phyloP scores from a whole-genome alignment of 2,329 filamentous ascomycete species.

The Aureobasidium sp. region DNA sequence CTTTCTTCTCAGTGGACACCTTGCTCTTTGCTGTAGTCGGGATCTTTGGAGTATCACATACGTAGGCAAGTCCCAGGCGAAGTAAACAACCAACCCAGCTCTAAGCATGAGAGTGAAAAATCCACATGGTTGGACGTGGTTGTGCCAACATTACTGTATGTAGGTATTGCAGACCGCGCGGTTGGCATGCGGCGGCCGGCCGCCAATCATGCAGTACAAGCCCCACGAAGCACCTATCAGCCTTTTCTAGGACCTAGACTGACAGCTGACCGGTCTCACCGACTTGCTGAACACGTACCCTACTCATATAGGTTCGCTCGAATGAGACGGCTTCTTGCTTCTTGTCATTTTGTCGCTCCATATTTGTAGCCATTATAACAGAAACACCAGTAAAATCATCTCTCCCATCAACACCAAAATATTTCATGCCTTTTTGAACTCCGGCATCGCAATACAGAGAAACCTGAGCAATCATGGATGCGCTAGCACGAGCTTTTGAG shows the following conservation, averaged over 20 bases:
- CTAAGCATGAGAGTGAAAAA: not conserved
- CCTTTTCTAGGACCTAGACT: not conserved
- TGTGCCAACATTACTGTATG: too few relatives aligned
- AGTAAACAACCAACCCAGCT: not conserved
- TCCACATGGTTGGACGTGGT: not conserved
- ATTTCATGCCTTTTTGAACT: not conserved
- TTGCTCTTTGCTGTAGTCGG: too few relatives aligned
- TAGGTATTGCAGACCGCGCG: not conserved
- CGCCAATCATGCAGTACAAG: conserved; percentile 3
- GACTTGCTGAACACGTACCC: not conserved
- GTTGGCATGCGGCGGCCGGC: not conserved
- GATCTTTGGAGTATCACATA: too few relatives aligned
- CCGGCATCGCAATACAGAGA: too few relatives aligned
- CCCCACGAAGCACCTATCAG: not conserved
- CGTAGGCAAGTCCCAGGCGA: not conserved
- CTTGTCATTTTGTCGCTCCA: not conserved
- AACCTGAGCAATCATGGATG: not conserved
- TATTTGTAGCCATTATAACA: not conserved
- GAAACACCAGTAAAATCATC: not conserved
- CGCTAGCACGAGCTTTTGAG: not conserved
- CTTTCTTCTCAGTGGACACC: too few relatives aligned
- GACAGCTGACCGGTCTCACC: not conserved
- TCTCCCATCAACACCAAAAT: too few relatives aligned
- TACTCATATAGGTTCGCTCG: not conserved
- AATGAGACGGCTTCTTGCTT: not conserved